These are phyloP conservation scores for Kalmusia sp. DNA, from an alignment of 2,329 filamentous ascomycete species.

Conservation along the genomic window DNA sequence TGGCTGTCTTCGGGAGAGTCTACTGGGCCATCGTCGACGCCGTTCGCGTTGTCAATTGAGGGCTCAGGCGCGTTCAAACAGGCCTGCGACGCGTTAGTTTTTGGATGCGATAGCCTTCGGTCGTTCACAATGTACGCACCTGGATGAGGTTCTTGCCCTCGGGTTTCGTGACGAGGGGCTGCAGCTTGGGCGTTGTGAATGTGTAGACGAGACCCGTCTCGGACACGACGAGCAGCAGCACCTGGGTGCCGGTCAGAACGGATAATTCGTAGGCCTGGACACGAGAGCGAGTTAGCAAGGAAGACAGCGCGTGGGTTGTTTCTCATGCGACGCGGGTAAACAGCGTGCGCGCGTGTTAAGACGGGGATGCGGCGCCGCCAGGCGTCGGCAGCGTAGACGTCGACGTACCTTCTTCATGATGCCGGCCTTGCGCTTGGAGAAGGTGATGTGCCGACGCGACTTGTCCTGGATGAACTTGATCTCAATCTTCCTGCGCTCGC, in stretches of 20 bases:
- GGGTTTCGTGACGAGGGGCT: slow-evolving; percentile 96
- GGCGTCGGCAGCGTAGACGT: slow-evolving; percentile 12
- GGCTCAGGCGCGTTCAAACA: slow-evolving; percentile 97
- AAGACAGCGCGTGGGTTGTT: slow-evolving; percentile 24
- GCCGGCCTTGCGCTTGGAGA: slow-evolving; percentile 98
- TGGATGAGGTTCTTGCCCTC: slow-evolving; percentile 99
- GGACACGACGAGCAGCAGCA: slow-evolving; percentile 93
- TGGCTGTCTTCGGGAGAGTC: slow-evolving; percentile 93
- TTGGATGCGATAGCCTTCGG: slow-evolving; percentile 13
- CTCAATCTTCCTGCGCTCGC: slow-evolving; percentile 99
- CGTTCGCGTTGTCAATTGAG: slow-evolving; percentile 73
- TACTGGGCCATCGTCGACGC: slow-evolving; percentile 63
- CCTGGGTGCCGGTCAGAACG: slow-evolving; percentile 96
- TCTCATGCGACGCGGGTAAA: slow-evolving; percentile 37
- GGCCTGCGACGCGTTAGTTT: slow-evolving; percentile 67
- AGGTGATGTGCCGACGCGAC: slow-evolving; percentile 98
- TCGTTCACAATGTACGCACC: slow-evolving; percentile 65
- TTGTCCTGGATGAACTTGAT: slow-evolving; percentile 99
- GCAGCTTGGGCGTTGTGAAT: slow-evolving; percentile 97
- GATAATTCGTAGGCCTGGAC: slow-evolving; percentile 94
- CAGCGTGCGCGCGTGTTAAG: slow-evolving; percentile 21
- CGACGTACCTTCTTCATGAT: slow-evolving; percentile 98
- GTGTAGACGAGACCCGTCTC: slow-evolving; percentile 98
- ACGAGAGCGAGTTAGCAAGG: slow-evolving; percentile 28
- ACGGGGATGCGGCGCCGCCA: slow-evolving; percentile 28